Evolutionary conservation across 495 filamentous ascomycete species (phyloP), one percentile per base, ranked within the genome.

Genomic region (Aspergillus incahuasiensis): DNA sequence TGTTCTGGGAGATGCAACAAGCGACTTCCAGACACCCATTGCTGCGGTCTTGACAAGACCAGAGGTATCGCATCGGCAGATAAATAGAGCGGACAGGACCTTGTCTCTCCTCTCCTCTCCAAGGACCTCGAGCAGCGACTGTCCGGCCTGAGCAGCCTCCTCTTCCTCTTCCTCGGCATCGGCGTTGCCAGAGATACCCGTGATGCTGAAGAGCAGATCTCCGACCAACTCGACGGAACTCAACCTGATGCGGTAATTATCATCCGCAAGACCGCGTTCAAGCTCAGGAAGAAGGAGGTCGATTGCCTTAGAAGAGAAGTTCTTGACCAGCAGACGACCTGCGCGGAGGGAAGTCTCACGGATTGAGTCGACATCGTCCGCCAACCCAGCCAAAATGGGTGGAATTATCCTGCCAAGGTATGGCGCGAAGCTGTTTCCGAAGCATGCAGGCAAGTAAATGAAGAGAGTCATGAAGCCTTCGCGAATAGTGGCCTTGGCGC

Each of bases 391-490:
- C 56, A 98, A 79, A 62, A 98, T 97, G 4, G 94, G 91, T 2
- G 94, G 94, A 65, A 98, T 97, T 63, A 98, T 96, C 66, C 86
- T 90, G 78, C 86, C 88, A 48, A 98, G 87, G 65, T 98, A 98
- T 64, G 88, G 86, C 57, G 94, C 89, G 68, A 98, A 98, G 74
- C 91, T 95, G 78, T 97, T 97, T 61, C 94, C 94, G 67, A 98
- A 98, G 72, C 94, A 98, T 54, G 95, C 95, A 16, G 94, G 94
- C 72, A 98, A 83, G 79, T 95, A 98, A 60, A 98, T 97, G 74
- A 98, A 98, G 39, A 98, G 81, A 24, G 94, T 96, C 94, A 98
- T 98, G 79, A 97, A 98, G 34, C 94, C 94, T 78, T 98, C 94
- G 56, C 94, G 85, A 55, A 97, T 89, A 58, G 90, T 80, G 18